Conservation (phyloP, 2,329 filamentous ascomycete genomes). For the Nigrograna mackinnonii region DNA sequence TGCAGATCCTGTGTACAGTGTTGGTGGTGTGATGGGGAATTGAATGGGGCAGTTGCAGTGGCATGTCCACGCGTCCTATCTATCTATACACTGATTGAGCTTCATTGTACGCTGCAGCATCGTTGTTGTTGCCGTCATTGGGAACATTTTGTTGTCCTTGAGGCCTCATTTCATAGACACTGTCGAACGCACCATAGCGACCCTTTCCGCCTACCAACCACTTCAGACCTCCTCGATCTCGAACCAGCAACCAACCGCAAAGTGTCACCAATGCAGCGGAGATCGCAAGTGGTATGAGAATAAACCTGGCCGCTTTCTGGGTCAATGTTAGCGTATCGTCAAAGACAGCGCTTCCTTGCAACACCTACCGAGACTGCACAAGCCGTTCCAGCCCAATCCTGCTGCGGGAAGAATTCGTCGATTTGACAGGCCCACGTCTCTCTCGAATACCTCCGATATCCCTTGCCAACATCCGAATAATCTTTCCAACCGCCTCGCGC, state of each 20-base stretch:
- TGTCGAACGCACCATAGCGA: constrained; percentile 29
- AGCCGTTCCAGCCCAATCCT: constrained; percentile 25
- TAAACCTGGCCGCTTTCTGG: constrained; percentile 26
- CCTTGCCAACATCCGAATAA: constrained; percentile 17
- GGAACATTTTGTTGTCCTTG: too few species aligned
- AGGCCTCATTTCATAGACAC: constrained; percentile 24
- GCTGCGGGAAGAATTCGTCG: constrained; percentile 13
- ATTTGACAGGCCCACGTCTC: constrained; percentile 35
- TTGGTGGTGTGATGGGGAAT: too few species aligned
- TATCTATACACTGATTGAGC: too few species aligned
- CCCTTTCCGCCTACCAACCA: constrained; percentile 32
- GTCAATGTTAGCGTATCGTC: neutral
- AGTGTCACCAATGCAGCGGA: constrained; percentile 19
- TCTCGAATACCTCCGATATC: constrained; percentile 17
- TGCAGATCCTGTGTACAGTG: too few species aligned
- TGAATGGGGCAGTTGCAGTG: too few species aligned
- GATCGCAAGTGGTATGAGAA: constrained; percentile 26
- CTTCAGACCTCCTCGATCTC: constrained; percentile 25
- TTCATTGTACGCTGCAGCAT: too few species aligned
- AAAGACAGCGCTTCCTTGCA: neutral
- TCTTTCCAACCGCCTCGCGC: constrained; percentile 16
- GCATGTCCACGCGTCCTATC: too few species aligned
- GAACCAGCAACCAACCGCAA: constrained; percentile 21
- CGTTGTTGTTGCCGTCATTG: too few species aligned
- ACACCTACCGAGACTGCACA: constrained; percentile 26